Percentiles rank a stretch among this genome's conserved stretches.
Evolutionary conservation across 306 rosid genomes (phyloP).

Genomic region (Cicer cuneatum): DNA sequence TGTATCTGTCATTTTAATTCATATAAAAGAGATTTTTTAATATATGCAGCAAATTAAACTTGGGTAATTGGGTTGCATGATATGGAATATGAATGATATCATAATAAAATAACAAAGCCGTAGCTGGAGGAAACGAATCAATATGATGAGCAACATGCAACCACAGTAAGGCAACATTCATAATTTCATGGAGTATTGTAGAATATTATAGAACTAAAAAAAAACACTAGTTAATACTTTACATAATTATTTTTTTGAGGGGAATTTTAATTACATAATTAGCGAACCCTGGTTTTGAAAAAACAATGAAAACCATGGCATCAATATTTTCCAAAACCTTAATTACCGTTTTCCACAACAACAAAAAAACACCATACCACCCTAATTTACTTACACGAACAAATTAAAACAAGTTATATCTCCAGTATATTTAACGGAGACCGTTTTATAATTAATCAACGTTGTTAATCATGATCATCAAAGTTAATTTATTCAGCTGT

Average conservation of each 20-base stretch:
- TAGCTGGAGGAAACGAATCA: constrained; percentile 33
- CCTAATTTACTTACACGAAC: constrained; percentile 40
- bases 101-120: constrained; percentile 7
- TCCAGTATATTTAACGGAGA: constrained; percentile 42
- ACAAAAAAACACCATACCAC: constrained; percentile 35
- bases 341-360: constrained; percentile 23
- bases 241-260: constrained; percentile 35
- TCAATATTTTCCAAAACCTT: constrained; percentile 56
- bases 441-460: constrained; percentile 45
- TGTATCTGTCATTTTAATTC: background rate
- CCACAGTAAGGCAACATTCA: constrained; percentile 19
- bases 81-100: background rate
- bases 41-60: background rate
- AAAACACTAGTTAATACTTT: constrained; percentile 44
- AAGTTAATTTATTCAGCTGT: constrained; percentile 49
- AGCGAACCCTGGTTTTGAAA: constrained; percentile 44
- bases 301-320: background rate
- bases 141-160: constrained; percentile 16
- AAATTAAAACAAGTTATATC: constrained; percentile 41
- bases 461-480: constrained; percentile 46
- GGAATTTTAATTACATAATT: background rate
- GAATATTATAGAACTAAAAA: constrained; percentile 22
- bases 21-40: background rate
- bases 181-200: background rate
- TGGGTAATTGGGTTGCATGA: background rate